A percentile compares a stretch with the other conserved stretches of the same genome.
Conservation (phyloP, 2,329 filamentous ascomycete species). For the Aureobasidium namibiae region DNA sequence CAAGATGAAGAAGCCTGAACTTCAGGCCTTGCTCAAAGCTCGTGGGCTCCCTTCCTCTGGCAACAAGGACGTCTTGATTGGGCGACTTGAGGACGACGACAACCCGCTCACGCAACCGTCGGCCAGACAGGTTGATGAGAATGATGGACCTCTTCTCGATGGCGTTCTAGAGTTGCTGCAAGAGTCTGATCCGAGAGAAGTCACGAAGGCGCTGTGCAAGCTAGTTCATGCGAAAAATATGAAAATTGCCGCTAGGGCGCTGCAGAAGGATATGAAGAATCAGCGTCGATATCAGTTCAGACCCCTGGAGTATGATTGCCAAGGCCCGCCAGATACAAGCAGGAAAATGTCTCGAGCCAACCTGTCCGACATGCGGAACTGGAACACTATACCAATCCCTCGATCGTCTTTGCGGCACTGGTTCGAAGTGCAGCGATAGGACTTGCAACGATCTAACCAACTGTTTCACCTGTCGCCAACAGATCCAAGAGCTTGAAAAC, state of each 20-base stretch:
- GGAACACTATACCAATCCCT: neutral
- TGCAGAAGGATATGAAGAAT: neutral
- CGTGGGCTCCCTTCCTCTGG: neutral
- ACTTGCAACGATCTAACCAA: neutral
- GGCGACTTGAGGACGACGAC: neutral
- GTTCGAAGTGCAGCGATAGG: neutral
- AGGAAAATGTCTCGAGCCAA: neutral
- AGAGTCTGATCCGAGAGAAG: neutral
- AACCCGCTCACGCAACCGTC: neutral
- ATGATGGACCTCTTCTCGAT: neutral
- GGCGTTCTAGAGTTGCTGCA: neutral
- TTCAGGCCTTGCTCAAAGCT: neutral
- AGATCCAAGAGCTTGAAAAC: neutral
- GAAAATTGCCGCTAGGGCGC: neutral
- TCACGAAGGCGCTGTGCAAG: neutral
- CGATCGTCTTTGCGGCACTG: neutral
- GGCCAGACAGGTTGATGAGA: neutral
- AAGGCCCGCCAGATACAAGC: neutral
- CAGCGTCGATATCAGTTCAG: neutral
- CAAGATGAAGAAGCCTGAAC: neutral
- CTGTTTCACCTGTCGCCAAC: neutral
- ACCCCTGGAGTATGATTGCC: neutral
- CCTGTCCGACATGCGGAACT: neutral
- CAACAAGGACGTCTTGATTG: neutral
- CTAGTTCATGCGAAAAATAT: neutral